These are phyloP conservation scores for Alternaria ethzedia DNA, from an alignment of 2,329 filamentous ascomycete species.

Conservation along the genomic window DNA sequence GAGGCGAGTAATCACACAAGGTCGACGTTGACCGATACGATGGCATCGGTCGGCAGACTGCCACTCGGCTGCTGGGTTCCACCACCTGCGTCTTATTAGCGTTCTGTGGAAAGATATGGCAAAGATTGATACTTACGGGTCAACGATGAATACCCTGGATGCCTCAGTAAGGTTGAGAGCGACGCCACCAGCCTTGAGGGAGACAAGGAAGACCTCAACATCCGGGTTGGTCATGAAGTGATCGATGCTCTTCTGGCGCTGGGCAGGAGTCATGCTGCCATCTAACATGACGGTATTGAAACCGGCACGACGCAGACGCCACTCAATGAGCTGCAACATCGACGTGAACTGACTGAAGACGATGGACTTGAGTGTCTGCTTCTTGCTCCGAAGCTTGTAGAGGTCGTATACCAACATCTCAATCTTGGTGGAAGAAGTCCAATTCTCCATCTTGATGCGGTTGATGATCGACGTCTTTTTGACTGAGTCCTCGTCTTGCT, in stretches of 20 bases:
- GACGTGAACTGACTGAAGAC: conserved; percentile 98
- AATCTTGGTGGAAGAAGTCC: conserved; percentile 98
- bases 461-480: conserved; percentile 99
- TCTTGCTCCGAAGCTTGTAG: conserved; percentile 88
- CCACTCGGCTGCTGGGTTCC: conserved; percentile 99
- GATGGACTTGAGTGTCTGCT: conserved; percentile 93
- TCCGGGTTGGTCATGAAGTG: conserved; percentile 96
- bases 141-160: conserved; percentile 92
- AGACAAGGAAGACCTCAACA: conserved; percentile 95
- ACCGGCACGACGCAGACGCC: conserved; percentile 93
- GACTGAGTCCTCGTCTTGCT: conserved; percentile 83
- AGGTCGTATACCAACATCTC: conserved; percentile 95
- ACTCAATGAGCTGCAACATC: conserved; percentile 96
- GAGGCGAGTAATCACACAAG: conserved; percentile 90
- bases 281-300: conserved; percentile 99
- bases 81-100: conserved; percentile 71
- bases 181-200: conserved; percentile 93
- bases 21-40: conserved; percentile 92
- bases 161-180: conserved; percentile 95
- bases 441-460: conserved; percentile 97
- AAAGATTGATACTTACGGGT: conserved; percentile 71
- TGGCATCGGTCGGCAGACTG: conserved; percentile 87
- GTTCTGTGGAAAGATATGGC: not conserved
- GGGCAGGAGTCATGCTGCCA: conserved; percentile 93
- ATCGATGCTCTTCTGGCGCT: conserved; percentile 91